Conservation (phyloP, 1,139 yeast genomes). For the Lodderomyces oxycetoniae region DNA sequence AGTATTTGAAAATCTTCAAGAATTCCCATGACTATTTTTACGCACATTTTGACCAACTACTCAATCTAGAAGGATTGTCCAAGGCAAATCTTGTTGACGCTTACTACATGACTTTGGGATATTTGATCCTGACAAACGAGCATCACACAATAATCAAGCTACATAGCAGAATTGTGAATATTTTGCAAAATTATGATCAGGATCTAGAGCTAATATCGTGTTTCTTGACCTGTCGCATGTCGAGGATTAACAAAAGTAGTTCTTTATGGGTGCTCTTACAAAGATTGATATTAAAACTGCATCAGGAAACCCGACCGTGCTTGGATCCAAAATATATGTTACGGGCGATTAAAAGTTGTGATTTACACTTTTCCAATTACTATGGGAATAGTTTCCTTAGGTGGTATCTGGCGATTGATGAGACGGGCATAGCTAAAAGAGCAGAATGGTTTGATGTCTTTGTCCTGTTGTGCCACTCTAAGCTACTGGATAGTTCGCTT, state of each 20-base stretch:
- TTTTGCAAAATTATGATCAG: slow-evolving; percentile 13
- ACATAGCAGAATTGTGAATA: slow-evolving; percentile 26
- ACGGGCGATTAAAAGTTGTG: slow-evolving; percentile 28
- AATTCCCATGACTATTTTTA: slow-evolving; percentile 36
- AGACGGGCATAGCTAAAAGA: slow-evolving; percentile 2
- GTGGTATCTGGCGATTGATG: slow-evolving; percentile 22
- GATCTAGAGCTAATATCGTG: slow-evolving; percentile 33
- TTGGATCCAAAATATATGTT: slow-evolving; percentile 2
- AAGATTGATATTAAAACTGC: slow-evolving; percentile 20
- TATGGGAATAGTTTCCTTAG: slow-evolving; percentile 32
- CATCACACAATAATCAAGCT: slow-evolving; percentile 30
- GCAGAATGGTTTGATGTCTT: slow-evolving; percentile 7
- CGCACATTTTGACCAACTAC: slow-evolving; percentile 14
- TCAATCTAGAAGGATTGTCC: slow-evolving; percentile 29
- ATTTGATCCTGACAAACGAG: slow-evolving; percentile 39
- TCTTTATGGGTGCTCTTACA: slow-evolving; percentile 37
- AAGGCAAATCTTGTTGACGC: slow-evolving; percentile 20
- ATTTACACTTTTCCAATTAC: slow-evolving; percentile 39
- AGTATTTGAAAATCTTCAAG: slow-evolving; percentile 30
- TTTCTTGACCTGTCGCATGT: slow-evolving; percentile 30
- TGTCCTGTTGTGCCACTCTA: slow-evolving; percentile 5
- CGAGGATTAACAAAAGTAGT: slow-evolving; percentile 40
- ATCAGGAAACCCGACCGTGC: neutral
- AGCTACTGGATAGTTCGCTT: slow-evolving; percentile 26
- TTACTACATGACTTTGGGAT: slow-evolving; percentile 30